Conservation (phyloP, 495 filamentous ascomycete species). For the Umbilicaria muhlenbergii region DNA sequence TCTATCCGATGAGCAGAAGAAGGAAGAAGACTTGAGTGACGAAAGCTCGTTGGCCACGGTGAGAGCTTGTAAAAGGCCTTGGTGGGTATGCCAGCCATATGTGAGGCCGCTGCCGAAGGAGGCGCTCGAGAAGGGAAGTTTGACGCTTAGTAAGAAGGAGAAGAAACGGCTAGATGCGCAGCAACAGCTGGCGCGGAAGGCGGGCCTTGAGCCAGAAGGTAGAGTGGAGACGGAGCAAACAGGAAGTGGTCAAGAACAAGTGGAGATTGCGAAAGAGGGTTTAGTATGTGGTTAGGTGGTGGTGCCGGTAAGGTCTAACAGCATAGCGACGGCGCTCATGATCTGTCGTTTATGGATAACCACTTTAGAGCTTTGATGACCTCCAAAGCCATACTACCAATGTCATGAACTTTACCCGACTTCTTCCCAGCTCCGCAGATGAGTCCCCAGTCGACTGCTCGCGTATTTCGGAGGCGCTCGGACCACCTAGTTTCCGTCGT, state of each 20-base stretch:
- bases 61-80: constrained; percentile 58
- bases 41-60: constrained; percentile 54
- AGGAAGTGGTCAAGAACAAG: constrained; percentile 6
- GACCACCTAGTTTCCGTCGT: no score
- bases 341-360: background rate
- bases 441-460: no score
- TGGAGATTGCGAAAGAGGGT: constrained; percentile 24
- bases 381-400: background rate
- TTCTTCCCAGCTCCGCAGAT: background rate
- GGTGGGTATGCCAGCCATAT: constrained; percentile 89
- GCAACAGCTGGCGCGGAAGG: constrained; percentile 13
- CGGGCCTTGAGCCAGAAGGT: constrained; percentile 17
- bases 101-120: constrained; percentile 79
- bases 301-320: background rate
- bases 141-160: constrained; percentile 48
- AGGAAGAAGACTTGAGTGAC: constrained; percentile 9
- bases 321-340: background rate
- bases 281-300: constrained; percentile 23
- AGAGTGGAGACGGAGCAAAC: constrained; percentile 20
- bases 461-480: no score
- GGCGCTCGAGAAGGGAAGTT: constrained; percentile 63
- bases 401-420: background rate
- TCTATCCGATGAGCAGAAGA: constrained; percentile 13
- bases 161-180: constrained; percentile 21
- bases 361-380: background rate